phyloP scores from a whole-genome alignment of 371 early-diverging fungal genomes.

The Rhizopus microsporus region DNA sequence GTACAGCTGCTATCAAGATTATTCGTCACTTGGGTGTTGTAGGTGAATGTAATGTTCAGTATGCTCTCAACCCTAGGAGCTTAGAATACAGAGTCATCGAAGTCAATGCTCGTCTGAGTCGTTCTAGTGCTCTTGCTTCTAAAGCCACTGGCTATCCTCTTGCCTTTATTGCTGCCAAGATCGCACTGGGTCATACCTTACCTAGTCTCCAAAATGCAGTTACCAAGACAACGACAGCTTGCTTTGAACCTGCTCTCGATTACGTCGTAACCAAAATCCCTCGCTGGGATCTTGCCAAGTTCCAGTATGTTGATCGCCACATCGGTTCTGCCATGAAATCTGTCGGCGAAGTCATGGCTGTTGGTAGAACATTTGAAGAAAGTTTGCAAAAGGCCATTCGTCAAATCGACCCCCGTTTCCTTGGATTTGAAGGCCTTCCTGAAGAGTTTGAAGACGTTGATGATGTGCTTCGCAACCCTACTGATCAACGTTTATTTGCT shows the following conservation, averaged over 20 bases:
- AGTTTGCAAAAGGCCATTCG: constrained; percentile 95
- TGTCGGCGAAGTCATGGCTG: constrained; percentile 97
- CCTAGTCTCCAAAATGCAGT: constrained; percentile 87
- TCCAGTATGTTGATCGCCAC: constrained; percentile 86
- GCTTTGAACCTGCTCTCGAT: constrained; percentile 94
- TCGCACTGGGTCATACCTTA: constrained; percentile 87
- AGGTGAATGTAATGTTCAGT: constrained; percentile 97
- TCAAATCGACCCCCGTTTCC: constrained; percentile 82
- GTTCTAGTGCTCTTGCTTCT: constrained; percentile 90
- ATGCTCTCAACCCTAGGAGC: constrained; percentile 88
- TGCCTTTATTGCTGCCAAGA: constrained; percentile 95
- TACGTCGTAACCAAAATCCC: constrained; percentile 95
- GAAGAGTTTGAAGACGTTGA: constrained; percentile 63
- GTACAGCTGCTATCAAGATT: constrained; percentile 83
- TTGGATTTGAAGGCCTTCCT: constrained; percentile 74
- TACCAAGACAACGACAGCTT: constrained; percentile 93
- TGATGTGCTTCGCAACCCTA: constrained; percentile 80
- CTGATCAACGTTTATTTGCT: constrained; percentile 90
- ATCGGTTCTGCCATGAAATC: constrained; percentile 87
- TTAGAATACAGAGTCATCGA: constrained; percentile 95
- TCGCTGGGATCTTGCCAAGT: constrained; percentile 95
- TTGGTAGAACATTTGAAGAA: constrained; percentile 95
- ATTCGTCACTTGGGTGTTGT: constrained; percentile 90
- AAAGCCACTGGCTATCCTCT: constrained; percentile 97
- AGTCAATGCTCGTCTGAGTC: constrained; percentile 92